phyloP scores from a whole-genome alignment of 2,329 filamentous ascomycete species.

The Elsinoe necatrix region DNA sequence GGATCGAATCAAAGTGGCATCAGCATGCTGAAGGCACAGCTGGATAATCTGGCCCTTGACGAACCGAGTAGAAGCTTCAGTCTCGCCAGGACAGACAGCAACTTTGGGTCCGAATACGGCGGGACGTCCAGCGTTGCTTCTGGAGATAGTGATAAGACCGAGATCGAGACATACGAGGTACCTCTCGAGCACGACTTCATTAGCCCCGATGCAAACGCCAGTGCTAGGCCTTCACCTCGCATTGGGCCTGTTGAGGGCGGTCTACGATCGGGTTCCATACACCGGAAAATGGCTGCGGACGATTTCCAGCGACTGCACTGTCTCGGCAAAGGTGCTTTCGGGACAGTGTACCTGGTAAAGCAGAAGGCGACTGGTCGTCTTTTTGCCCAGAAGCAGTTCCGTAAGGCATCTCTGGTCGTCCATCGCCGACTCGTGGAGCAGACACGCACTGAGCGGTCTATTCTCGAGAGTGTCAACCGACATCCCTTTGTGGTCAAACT shows the following conservation, averaged over 20 bases:
- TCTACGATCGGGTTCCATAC: slow-evolving; percentile 43
- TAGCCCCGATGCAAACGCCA: slow-evolving; percentile 47
- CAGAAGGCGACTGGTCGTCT: slow-evolving; percentile 79
- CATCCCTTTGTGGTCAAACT: slow-evolving; percentile 98
- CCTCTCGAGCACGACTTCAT: slow-evolving; percentile 77
- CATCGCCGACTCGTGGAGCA: slow-evolving; percentile 95
- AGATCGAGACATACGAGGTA: slow-evolving; percentile 77
- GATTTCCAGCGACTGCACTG: slow-evolving; percentile 89
- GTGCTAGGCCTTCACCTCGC: slow-evolving; percentile 25
- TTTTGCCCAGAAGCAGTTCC: slow-evolving; percentile 97
- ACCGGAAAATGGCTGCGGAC: slow-evolving; percentile 77
- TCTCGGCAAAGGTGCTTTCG: slow-evolving; percentile 92
- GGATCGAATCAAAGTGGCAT: slow-evolving; percentile 52
- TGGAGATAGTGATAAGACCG: slow-evolving; percentile 59
- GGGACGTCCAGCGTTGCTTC: slow-evolving; percentile 47
- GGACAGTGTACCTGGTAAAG: slow-evolving; percentile 88
- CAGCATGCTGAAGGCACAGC: slow-evolving; percentile 69
- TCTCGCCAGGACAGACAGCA: slow-evolving; percentile 31
- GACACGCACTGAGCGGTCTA: slow-evolving; percentile 91
- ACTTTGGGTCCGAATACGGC: slow-evolving; percentile 22
- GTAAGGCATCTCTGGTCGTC: slow-evolving; percentile 89
- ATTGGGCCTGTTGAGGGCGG: slow-evolving; percentile 42
- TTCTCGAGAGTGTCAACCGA: slow-evolving; percentile 89
- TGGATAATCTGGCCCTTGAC: slow-evolving; percentile 68
- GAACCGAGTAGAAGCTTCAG: slow-evolving; percentile 47